Percentiles rank a stretch among this genome's conserved stretches.
phyloP scores from a whole-genome alignment of 2,329 filamentous ascomycete species.

The Penicillium sp. region DNA sequence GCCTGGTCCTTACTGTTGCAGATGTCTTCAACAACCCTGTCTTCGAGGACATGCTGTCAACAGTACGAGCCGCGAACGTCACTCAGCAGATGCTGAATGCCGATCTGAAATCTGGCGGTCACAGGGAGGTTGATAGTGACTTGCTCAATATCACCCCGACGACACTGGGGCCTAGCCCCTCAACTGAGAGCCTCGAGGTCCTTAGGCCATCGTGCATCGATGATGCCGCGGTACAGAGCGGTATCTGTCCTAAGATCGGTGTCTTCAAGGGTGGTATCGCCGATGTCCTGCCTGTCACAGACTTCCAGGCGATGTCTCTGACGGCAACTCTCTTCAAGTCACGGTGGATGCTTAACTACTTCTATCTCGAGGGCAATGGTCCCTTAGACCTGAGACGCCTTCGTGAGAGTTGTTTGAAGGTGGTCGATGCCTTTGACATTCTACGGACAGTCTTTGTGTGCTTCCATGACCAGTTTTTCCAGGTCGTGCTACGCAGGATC shows the following conservation, averaged over 20 bases:
- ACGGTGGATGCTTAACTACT: constrained; percentile 50
- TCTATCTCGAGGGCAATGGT: constrained; percentile 56
- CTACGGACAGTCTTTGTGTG: constrained; percentile 65
- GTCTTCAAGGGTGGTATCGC: constrained; percentile 53
- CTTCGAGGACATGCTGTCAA: constrained; percentile 42
- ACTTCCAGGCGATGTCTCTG: constrained; percentile 43
- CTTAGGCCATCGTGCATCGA: constrained; percentile 29
- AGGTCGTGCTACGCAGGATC: constrained; percentile 59
- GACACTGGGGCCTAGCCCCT: constrained; percentile 18
- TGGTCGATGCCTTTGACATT: constrained; percentile 63
- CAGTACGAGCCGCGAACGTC: constrained; percentile 28
- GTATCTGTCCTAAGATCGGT: constrained; percentile 54
- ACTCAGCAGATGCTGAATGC: constrained; percentile 26
- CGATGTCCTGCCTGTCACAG: constrained; percentile 59
- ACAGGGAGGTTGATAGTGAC: constrained; percentile 17
- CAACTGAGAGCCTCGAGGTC: constrained; percentile 28
- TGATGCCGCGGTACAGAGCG: constrained; percentile 47
- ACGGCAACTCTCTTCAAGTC: constrained; percentile 40
- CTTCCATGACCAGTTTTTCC: constrained; percentile 52
- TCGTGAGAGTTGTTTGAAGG: constrained; percentile 45
- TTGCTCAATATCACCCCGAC: constrained; percentile 19
- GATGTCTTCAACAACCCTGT: constrained; percentile 46
- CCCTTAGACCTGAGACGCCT: constrained; percentile 51
- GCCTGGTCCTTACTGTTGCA: constrained; percentile 43
- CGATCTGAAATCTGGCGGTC: constrained; percentile 19